Conservation (phyloP, 2,329 filamentous ascomycete genomes). For the Aspergillus luchuensis region DNA sequence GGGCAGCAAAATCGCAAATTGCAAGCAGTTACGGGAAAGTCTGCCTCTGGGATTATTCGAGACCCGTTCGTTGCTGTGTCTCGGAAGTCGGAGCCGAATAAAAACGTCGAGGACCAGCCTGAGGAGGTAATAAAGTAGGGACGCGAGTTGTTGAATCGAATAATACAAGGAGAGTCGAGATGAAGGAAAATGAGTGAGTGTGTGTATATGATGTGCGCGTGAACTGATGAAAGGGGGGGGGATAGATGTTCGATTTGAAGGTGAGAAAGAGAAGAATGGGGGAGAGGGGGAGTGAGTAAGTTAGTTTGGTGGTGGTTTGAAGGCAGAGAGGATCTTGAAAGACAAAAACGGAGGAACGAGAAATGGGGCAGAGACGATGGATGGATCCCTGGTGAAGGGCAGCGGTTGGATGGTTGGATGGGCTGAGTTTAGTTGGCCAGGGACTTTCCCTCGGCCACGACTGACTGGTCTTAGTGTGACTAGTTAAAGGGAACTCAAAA, state of each 20-base stretch:
- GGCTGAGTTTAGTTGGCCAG: slow-evolving; percentile 17
- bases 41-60: neutral
- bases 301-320: neutral
- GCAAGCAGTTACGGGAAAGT: neutral
- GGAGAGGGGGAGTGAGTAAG: neutral
- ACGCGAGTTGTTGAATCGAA: too few relatives aligned
- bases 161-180: neutral
- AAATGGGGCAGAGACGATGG: slow-evolving; percentile 13
- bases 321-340: slow-evolving; percentile 1
- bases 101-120: slow-evolving; percentile 4
- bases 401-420: slow-evolving; percentile 13
- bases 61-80: neutral
- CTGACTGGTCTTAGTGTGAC: too few relatives aligned
- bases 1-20: slow-evolving; percentile 6
- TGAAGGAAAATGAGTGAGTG: slow-evolving; percentile 7
- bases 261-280: slow-evolving; percentile 13
- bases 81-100: slow-evolving; percentile 8
- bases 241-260: slow-evolving; percentile 1
- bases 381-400: slow-evolving; percentile 2
- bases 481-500: slow-evolving; percentile 18
- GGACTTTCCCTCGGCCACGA: slow-evolving; percentile 13
- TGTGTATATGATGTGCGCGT: neutral
- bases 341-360: slow-evolving; percentile 5
- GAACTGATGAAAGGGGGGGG: neutral
- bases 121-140: neutral